Evolutionary conservation across 75 land plant genomes (phyloP), one percentile per base, ranked within the genome.

Genomic region (Adiantum capillusveneris): DNA sequence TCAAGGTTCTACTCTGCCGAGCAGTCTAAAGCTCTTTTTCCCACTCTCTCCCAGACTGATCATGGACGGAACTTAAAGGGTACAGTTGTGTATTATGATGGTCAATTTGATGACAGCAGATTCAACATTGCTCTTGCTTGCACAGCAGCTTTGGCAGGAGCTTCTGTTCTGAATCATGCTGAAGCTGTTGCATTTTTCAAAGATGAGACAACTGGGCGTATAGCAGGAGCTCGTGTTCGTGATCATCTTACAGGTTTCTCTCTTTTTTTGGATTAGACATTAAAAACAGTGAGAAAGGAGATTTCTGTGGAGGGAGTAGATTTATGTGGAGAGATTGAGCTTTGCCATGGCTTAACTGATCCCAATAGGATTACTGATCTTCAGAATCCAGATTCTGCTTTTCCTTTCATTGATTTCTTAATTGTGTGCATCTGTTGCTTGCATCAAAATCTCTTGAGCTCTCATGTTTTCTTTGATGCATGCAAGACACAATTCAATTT

Each of bases 81-180:
- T 3, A 95, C 99, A 1, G 96, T 95, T 22, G 91, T 95, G 2
- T 95, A 95, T 56, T 90, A 86, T 68, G 99, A 95, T 74, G 99
- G 99, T 25, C 99, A 95, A 53, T 91, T 95, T 91, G 82, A 95
- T 75, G 99, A 95, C 44, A 71, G 97, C 11, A 82, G 96, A 0
- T 69, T 90, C 43, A 95, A 95, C 70, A 77, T 95, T 65, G 86
- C 81, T 2, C 58, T 95, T 26, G 99, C 99, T n/a, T 95, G 88
- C 66, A 81, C 96, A 28, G 96, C 99, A 56, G 87, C 98, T n/a
- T 63, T 86, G 39, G 88, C 88, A 44, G 99, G 99, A 44, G 88
- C 99, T 17, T 75, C 82, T 0, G 82, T 90, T 36, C 80, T 90
- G 37, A 95, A 95, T 62, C 82, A 95, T 78, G 99, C 99, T 29